Percentiles rank a stretch among this genome's conserved stretches.
These are phyloP conservation scores for Cutaneotrichosporon sp. DNA, from an alignment of 1,284 basidiomycete species.

Conservation along the genomic window DNA sequence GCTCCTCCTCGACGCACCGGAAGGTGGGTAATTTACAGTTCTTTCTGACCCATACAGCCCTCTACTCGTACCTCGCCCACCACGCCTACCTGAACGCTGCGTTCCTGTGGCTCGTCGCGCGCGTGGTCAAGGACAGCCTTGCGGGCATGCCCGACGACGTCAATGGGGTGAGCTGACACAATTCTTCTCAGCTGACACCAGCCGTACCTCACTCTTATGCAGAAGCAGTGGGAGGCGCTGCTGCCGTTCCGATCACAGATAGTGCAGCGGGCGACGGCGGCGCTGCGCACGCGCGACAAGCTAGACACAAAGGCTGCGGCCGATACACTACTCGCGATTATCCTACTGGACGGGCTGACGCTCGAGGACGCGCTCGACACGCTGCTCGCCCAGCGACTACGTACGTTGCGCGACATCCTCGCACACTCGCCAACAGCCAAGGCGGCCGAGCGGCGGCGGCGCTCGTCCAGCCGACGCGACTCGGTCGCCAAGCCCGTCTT, in stretches of 20 bases:
- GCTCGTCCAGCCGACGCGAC: slow-evolving; percentile 9
- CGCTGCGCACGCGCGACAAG: slow-evolving; percentile 55
- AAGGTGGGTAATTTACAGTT: slow-evolving; percentile 48
- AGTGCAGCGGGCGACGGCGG: slow-evolving; percentile 69
- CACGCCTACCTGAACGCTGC: slow-evolving; percentile 72
- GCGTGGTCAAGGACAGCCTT: slow-evolving; percentile 57
- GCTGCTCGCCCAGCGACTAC: slow-evolving; percentile 66
- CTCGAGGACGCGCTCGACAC: slow-evolving; percentile 64
- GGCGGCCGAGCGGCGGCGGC: background rate
- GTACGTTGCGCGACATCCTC: slow-evolving; percentile 54
- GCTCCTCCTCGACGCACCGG: slow-evolving; percentile 76
- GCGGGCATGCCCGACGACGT: slow-evolving; percentile 29
- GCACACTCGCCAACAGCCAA: slow-evolving; percentile 11
- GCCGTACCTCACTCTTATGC: slow-evolving; percentile 62
- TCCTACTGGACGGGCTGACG: slow-evolving; percentile 75
- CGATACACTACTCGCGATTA: slow-evolving; percentile 68
- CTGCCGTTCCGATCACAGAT: slow-evolving; percentile 78
- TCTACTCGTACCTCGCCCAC: slow-evolving; percentile 76
- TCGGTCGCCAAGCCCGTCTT: slow-evolving; percentile 20
- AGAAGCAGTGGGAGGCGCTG: slow-evolving; percentile 83
- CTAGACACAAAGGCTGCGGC: slow-evolving; percentile 58
- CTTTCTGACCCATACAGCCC: slow-evolving; percentile 24
- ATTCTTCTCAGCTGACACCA: slow-evolving; percentile 6
- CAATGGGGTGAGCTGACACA: slow-evolving; percentile 25
- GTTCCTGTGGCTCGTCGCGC: slow-evolving; percentile 77